Evolutionary conservation across 83 land plant genomes (phyloP), one percentile per base, ranked within the genome.

Genomic region (Picea mariana): DNA sequence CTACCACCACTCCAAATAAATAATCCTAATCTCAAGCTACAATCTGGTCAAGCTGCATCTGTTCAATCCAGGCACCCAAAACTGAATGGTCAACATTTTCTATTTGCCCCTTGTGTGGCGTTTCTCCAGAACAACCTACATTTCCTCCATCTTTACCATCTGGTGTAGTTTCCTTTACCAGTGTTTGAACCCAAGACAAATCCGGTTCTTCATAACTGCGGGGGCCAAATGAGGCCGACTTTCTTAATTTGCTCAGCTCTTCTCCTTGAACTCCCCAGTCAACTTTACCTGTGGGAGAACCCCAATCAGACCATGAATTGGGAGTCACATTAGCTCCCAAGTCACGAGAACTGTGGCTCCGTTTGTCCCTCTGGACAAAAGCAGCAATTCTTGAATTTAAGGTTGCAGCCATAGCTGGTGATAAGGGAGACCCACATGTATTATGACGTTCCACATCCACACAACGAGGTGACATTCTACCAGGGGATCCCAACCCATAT

Each of bases 131-230:
- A 24, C 68, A 66, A 6, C 68, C 7, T 66, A n/a, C 24, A 66
- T 82, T 83, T 47, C 38, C n/a, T 23, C 82, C 67, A 83, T 83
- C 87, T 58, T 88, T 89, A 15, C 81, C 52, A 62, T 93, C 92
- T 7, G 90, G 82, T 49, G 92, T 90, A 12, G 88, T 85, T 75
- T 92, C 95, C 83, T 86, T 93, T 21, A 93, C 95, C n/a, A 93
- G 81, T 7, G 92, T 87, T 42, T 91, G 92, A 3, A 93, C 94
- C 96, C 96, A 94, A 16, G 95, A 90, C 9, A 94, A 23, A 61
- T 94, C 95, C 0, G 95, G 95, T 83, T 92, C 95, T 68, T 85
- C 94, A 71, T 82, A 80, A 62, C 80, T 80, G 3, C 81, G 82
- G n/a, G 84, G 71, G 61, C 87, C 89, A 67, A 85, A 92, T 62